Evolutionary conservation across 139 green algal genomes (phyloP).

Genomic region (Chlamydomonas sp.): DNA sequence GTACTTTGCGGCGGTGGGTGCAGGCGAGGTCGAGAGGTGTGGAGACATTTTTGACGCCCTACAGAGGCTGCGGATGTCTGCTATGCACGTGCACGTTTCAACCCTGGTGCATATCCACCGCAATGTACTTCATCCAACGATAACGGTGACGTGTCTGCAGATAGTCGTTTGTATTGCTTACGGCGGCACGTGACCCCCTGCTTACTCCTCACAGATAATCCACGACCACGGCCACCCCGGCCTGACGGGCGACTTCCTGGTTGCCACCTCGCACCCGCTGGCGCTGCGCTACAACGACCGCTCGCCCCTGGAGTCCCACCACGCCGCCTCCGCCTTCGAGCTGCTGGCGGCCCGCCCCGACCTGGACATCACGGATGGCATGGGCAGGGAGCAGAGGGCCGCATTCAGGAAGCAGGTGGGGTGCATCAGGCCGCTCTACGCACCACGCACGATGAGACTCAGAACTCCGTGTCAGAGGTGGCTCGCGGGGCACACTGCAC

Average conservation of each 20-base stretch:
- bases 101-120: no score
- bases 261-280: slow-evolving; percentile 45
- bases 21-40: background rate
- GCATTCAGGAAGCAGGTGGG: slow-evolving; percentile 30
- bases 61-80: no score
- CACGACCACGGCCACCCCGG: slow-evolving; percentile 60
- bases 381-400: slow-evolving; percentile 22
- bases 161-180: no score
- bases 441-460: no score
- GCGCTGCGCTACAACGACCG: slow-evolving; percentile 53
- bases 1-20: slow-evolving; percentile 21
- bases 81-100: no score
- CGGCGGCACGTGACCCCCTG: background rate
- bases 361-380: slow-evolving; percentile 29
- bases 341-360: slow-evolving; percentile 41
- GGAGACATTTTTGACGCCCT: no score
- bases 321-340: slow-evolving; percentile 21
- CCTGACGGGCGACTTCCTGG: slow-evolving; percentile 64
- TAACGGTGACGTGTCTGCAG: no score
- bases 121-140: no score
- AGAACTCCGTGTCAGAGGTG: no score
- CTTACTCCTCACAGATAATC: slow-evolving; percentile 22
- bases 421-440: background rate
- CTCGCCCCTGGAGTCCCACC: slow-evolving; percentile 52
- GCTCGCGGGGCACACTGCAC: no score